Percentiles rank a stretch among this genome's conserved stretches.
Evolutionary conservation across 1,284 basidiomycete species (phyloP).

Genomic region (Sanghuangporus baumii): DNA sequence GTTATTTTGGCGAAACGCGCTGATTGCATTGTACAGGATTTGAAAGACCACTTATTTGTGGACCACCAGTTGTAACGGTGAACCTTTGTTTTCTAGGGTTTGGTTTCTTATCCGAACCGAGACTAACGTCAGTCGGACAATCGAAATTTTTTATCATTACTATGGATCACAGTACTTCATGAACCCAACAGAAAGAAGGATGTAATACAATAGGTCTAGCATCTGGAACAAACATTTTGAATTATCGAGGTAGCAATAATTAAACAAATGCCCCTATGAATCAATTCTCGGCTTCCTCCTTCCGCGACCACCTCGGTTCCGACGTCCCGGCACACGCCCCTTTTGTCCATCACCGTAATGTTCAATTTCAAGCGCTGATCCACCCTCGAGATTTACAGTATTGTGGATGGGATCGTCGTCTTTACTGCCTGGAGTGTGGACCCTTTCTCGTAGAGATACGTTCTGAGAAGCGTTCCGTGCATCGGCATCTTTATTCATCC

Average conservation of each 20-base stretch:
- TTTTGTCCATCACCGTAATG: background rate
- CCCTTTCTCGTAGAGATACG: background rate
- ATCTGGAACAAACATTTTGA: too few relatives aligned
- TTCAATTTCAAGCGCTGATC: background rate
- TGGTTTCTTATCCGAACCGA: too few relatives aligned
- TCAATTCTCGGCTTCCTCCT: too few relatives aligned
- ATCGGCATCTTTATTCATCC: conserved; percentile 5
- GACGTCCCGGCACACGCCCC: too few relatives aligned
- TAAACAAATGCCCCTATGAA: background rate
- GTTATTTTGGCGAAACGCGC: background rate
- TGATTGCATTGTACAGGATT: conserved; percentile 3
- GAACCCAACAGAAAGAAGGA: too few relatives aligned
- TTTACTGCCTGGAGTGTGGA: background rate
- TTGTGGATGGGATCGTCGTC: background rate
- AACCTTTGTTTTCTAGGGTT: background rate
- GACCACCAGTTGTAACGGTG: conserved; percentile 4
- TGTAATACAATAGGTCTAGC: too few relatives aligned
- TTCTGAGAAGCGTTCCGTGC: background rate
- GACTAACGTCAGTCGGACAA: too few relatives aligned
- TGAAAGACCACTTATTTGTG: conserved; percentile 16
- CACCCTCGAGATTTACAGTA: too few relatives aligned
- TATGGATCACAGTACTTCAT: too few relatives aligned
- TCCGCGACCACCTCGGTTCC: too few relatives aligned
- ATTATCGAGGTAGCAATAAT: too few relatives aligned
- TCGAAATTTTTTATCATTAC: too few relatives aligned